Percentiles rank a stretch among this genome's conserved stretches.
Conservation (phyloP, 768 basidiomycete genomes). For the Boletus pseudopeckii region DNA sequence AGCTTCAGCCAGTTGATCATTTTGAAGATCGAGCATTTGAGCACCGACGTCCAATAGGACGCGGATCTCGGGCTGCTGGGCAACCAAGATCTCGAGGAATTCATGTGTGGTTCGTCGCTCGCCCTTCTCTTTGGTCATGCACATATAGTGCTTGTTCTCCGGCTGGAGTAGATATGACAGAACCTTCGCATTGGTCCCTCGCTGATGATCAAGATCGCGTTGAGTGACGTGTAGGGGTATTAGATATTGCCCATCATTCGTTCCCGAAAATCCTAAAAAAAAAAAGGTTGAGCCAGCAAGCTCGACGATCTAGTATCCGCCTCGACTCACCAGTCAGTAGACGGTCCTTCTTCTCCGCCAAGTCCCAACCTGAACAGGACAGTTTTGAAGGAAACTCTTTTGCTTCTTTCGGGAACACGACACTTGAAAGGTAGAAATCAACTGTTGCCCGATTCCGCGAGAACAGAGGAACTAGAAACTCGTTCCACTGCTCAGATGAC, state of each 20-base stretch:
- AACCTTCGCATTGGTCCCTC: constrained; percentile 45
- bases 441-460: constrained; percentile 28
- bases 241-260: constrained; percentile 38
- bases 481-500: constrained; percentile 26
- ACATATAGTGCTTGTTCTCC: constrained; percentile 19
- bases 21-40: constrained; percentile 51
- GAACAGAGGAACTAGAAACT: constrained; percentile 27
- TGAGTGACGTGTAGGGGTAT: constrained; percentile 35
- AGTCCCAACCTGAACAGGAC: constrained; percentile 36
- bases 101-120: constrained; percentile 10
- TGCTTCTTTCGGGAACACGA: constrained; percentile 38
- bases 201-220: constrained; percentile 27
- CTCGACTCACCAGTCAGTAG: constrained; percentile 15
- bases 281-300: neutral
- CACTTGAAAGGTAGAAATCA: constrained; percentile 35
- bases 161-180: constrained; percentile 30
- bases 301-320: neutral
- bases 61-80: constrained; percentile 37
- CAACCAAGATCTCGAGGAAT: constrained; percentile 32
- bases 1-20: constrained; percentile 35
- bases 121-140: constrained; percentile 7
- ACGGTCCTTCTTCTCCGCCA: constrained; percentile 26
- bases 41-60: constrained; percentile 57
- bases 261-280: constrained; percentile 36
- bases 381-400: constrained; percentile 36